Base-by-base conservation (phyloP, 192 early-diverging fungal genomes). In the Entomortierella beljakovae region DNA sequence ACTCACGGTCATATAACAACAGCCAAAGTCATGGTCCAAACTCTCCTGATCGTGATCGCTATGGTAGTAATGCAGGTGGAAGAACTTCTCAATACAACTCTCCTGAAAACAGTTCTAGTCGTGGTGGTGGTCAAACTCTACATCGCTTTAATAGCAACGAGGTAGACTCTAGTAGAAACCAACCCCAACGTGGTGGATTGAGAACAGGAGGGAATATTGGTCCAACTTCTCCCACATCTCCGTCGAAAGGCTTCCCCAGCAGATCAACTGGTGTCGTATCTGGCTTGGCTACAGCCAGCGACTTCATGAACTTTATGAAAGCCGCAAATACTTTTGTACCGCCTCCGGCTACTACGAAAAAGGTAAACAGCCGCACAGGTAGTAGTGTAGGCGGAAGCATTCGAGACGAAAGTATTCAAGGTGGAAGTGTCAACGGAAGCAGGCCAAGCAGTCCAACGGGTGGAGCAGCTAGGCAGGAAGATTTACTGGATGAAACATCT, bases 281-380 rank as follows among this genome's bases (percentile, higher is more conserved):
- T 8, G 52, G 50, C 3, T 51, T 72, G 35, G 62, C 71, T 8
- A 74, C 71, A 1, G 46, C 46, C 29, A 74, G 9, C 16, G 71
- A 73, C 10, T 73, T 73, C 46, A 9, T 34, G 18, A 65, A 57
- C n/a, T 65, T 73, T 33, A 49, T 73, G 38, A 16, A 53, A 10
- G 63, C 56, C 0, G 54, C 71, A 2, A 53, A 18, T 15, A 35
- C 46, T 3, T 65, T 73, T 51, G 42, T 28, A 25, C 70, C 70
- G n/a, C 26, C 70, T 10, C 34, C 61, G 13, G 23, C 50, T 16
- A 13, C 35, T n/a, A 1, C 29, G n/a, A 9, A 29, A n/a, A 48
- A 18, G 51, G 28, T 16, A 16, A 33, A 32, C 20, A 57, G 31
- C 31, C 10, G 16, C 7, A 23, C 26, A 50, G 48, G 48, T n/a